These are phyloP conservation scores for Larix sibirica DNA, from an alignment of 83 land plant genomes.

Conservation along the genomic window DNA sequence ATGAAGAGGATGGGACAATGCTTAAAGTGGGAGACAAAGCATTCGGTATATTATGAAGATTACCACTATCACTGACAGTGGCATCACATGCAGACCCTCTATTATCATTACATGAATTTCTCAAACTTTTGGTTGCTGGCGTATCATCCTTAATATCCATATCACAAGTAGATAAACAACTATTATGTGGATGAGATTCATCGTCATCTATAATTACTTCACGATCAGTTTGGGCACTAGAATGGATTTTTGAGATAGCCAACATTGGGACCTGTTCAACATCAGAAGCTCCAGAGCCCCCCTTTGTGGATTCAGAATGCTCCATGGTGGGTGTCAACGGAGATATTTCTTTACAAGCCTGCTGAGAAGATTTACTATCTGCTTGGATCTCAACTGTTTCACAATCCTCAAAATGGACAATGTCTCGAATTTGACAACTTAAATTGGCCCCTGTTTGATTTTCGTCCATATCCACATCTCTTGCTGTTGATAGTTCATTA, in stretches of 20 bases:
- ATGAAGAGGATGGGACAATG: constrained; percentile 24
- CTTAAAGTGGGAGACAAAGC: constrained; percentile 17
- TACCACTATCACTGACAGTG: background rate
- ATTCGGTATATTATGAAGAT: background rate
- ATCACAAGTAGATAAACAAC: background rate
- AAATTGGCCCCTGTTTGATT: background rate
- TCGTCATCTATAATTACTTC: background rate
- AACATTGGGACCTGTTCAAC: no score
- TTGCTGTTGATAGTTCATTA: no score
- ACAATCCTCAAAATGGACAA: background rate
- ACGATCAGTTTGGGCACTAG: background rate
- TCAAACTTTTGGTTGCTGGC: no score
- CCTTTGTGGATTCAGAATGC: no score
- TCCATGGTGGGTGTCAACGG: no score
- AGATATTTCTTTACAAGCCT: no score
- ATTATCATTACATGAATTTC: background rate
- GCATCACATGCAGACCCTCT: background rate
- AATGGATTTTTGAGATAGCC: background rate
- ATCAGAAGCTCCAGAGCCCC: no score
- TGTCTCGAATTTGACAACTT: background rate
- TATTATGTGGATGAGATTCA: background rate
- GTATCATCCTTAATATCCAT: background rate
- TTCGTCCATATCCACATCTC: no score
- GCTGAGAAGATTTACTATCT: no score
- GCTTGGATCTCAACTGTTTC: background rate